Base-by-base conservation (phyloP, 352 stramenopile genomes). In the Pythium grandisporangium region DNA sequence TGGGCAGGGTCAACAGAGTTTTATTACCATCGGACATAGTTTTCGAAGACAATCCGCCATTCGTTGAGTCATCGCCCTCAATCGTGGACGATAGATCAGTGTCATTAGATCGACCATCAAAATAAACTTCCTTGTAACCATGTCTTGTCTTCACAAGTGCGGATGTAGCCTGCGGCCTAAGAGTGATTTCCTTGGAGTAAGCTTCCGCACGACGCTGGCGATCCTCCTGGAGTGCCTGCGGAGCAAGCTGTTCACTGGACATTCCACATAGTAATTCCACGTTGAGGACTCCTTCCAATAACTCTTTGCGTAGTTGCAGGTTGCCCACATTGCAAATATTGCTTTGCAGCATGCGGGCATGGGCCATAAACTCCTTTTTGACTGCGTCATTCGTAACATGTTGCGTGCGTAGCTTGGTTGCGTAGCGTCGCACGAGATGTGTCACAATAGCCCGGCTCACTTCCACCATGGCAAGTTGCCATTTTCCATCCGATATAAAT, bases 111-210 rank as follows among this genome's bases (percentile, higher is more conserved):
- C 26, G 22, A 3, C 47, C 48, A 16, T 37, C 46, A 21, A 70
- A 44, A 17, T 57, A 48, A 2, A 81, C 56, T 50, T 82, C 69
- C 26, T 72, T 70, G 51, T 64, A 65, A 0, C 69, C 69, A 30
- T 78, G 46, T 45, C 76, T 82, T 3, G 66, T 78, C 43, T 82
- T 82, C 23, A 70, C 46, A 1, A 76, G 38, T 0, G 42, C 37
- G 4, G 38, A 40, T 3, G 63, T 66, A 0, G 38, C 66, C 0
- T 65, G 63, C 5, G 48, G 48, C 11, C 55, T 58, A n/a, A 82
- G 37, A 17, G 54, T 81, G 37, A 57, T 70, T 17, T 61, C 59
- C 33, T 69, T 60, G 1, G 64, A 55, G 22, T 82, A 58, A 23
- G 57, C 42, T 26, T 82, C 59, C 22, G 55, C 63, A 14, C 61